Evolutionary conservation across 2,329 filamentous ascomycete species (phyloP).

Genomic region (Xylaria arbuscula): DNA sequence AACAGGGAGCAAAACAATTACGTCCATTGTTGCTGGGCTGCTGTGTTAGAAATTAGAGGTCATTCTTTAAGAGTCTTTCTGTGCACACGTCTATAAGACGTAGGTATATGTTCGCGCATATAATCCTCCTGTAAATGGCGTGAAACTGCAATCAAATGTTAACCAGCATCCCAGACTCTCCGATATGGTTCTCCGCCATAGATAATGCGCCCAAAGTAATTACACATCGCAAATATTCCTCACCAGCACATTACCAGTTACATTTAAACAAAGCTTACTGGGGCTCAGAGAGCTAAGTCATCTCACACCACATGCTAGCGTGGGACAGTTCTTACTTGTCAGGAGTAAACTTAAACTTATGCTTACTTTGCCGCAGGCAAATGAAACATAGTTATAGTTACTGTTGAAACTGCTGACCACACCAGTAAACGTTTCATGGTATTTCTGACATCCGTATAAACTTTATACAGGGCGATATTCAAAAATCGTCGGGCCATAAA

Average conservation of each 20-base stretch:
- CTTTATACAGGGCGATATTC: not conserved
- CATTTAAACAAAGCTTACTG: not conserved
- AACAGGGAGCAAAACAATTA: constrained; percentile 9
- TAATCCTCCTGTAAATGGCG: no score
- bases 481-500: not conserved
- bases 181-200: not conserved
- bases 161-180: not conserved
- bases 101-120: no score
- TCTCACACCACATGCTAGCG: not conserved
- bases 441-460: no score
- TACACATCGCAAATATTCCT: not conserved
- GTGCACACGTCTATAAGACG: not conserved
- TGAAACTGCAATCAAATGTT: not conserved
- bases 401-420: no score
- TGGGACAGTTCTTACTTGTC: no score
- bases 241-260: not conserved
- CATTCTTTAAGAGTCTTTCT: not conserved
- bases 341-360: no score
- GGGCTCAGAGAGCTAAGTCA: not conserved
- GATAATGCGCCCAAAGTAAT: not conserved
- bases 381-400: no score
- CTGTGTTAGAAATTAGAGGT: not conserved
- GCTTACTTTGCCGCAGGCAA: no score
- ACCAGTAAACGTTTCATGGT: no score
- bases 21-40: not conserved